Evolutionary conservation across 495 filamentous ascomycete species (phyloP).

Genomic region (Cetradonia linearis): DNA sequence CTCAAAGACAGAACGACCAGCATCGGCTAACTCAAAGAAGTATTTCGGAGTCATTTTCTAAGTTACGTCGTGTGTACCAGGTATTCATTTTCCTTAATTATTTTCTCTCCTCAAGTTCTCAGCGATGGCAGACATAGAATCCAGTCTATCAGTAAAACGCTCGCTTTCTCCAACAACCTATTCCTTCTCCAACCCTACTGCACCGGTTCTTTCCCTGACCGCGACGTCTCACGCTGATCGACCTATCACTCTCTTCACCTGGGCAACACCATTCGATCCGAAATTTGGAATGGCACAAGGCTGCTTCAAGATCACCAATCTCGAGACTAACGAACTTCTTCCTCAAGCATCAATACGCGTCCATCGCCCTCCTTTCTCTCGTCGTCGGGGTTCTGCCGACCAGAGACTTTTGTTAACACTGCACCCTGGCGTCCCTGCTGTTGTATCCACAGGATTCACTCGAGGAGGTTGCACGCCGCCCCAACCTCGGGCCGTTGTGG

Average conservation of each 20-base stretch:
- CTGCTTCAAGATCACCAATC: constrained; percentile 15
- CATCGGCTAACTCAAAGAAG: too few species aligned
- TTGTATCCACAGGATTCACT: constrained; percentile 11
- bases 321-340: constrained; percentile 4
- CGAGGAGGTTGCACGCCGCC: constrained; percentile 10
- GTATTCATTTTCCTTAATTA: not conserved
- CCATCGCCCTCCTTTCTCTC: constrained; percentile 13
- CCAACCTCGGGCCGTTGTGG: constrained; percentile 12
- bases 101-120: not conserved
- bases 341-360: constrained; percentile 5
- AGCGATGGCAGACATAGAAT: not conserved
- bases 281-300: constrained; percentile 5
- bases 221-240: constrained; percentile 9
- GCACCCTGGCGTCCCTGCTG: not conserved
- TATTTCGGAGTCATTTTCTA: not conserved
- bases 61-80: not conserved
- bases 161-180: constrained; percentile 17
- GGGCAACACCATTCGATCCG: constrained; percentile 13
- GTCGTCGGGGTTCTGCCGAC: constrained; percentile 5
- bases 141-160: constrained; percentile 11
- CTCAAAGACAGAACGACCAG: too few species aligned
- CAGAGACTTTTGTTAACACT: constrained; percentile 11
- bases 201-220: constrained; percentile 14
- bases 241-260: constrained; percentile 17
- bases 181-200: constrained; percentile 12